Evolutionary conservation across 179 eudicot genomes (phyloP), one percentile per base, ranked within the genome.

Genomic region (Spinacia oleracea): DNA sequence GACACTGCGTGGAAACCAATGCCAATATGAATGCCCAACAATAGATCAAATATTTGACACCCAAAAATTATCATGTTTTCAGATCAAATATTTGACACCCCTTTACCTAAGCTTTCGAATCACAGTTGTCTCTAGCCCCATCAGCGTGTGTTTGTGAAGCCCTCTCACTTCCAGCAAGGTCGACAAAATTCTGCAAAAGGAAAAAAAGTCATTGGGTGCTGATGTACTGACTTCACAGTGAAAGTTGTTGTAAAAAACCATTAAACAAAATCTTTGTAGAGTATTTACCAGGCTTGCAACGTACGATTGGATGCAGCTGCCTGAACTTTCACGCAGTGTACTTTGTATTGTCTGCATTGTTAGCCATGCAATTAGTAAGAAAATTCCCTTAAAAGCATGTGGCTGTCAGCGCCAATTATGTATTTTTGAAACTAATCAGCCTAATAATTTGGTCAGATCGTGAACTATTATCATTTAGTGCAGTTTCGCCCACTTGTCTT

Each of bases 401-500:
- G n/a, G n/a, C 12, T n/a, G n/a, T 56, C 50, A 45, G 78, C 21
- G 16, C 48, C 48, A 1, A 42, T 43, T 23, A 42, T 35, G 16
- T 38, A 35, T 45, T 38, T 43, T 55, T 20, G 5, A 55, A 18
- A 82, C 87, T 75, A 51, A 92, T 98, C 97, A 96, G 93, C 85
- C 96, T 88, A 73, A 96, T 96, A 60, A 96, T 96, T 82, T 96
- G 99, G 88, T 96, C 98, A 32, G 99, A 96, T 78, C 99, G 80
- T 7, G 99, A 96, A 71, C 99, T 96, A 46, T 81, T 89, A 77
- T 96, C 99, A 68, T 96, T 96, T 1, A 96, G 87, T 43, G 98
- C 97, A 62, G 99, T 96, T 86, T 96, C 99, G 46, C 99, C 99
- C 38, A 93, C 97, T 86, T 96, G 98, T 80, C 99, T 92, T 87